A percentile compares a stretch with the other conserved stretches of the same genome.
Conservation (phyloP, 108 stramenopile species). For the Cyclotella choctawhatcheeana region DNA sequence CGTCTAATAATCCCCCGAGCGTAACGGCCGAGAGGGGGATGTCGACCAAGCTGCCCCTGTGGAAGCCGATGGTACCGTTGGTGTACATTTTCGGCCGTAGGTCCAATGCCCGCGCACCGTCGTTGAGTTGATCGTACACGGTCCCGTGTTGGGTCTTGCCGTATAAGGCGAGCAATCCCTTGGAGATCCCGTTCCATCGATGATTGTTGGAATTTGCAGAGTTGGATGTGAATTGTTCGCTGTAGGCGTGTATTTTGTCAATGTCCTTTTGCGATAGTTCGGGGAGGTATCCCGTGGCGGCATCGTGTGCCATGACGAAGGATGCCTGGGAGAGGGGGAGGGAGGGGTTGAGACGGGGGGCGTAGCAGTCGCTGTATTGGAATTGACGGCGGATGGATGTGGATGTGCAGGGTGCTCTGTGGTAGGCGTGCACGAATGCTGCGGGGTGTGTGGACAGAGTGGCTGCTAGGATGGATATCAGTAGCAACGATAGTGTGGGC, state of each 20-base stretch:
- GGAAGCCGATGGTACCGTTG: slow-evolving; percentile 72
- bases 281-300: slow-evolving; percentile 74
- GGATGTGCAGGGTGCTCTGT: slow-evolving; percentile 35
- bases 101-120: slow-evolving; percentile 77
- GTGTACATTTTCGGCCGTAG: slow-evolving; percentile 68
- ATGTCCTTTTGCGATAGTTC: background rate
- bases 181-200: slow-evolving; percentile 31
- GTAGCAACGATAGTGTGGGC: too few species aligned
- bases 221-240: too few species aligned
- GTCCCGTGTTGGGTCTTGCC: slow-evolving; percentile 75
- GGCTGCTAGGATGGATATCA: too few species aligned
- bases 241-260: slow-evolving; percentile 1
- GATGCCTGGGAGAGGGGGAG: slow-evolving; percentile 53
- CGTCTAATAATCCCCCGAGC: slow-evolving; percentile 53
- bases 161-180: slow-evolving; percentile 45
- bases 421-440: too few species aligned
- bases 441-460: too few species aligned
- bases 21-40: slow-evolving; percentile 49
- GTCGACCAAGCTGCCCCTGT: slow-evolving; percentile 60
- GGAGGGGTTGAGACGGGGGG: slow-evolving; percentile 54
- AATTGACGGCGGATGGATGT: slow-evolving; percentile 36
- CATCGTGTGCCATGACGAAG: slow-evolving; percentile 75
- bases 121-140: slow-evolving; percentile 70
- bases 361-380: slow-evolving; percentile 67
- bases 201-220: slow-evolving; percentile 11